These are phyloP conservation scores for Chrysanthemum lavandulifolium DNA, from an alignment of 129 eudicot genomes.

Conservation along the genomic window DNA sequence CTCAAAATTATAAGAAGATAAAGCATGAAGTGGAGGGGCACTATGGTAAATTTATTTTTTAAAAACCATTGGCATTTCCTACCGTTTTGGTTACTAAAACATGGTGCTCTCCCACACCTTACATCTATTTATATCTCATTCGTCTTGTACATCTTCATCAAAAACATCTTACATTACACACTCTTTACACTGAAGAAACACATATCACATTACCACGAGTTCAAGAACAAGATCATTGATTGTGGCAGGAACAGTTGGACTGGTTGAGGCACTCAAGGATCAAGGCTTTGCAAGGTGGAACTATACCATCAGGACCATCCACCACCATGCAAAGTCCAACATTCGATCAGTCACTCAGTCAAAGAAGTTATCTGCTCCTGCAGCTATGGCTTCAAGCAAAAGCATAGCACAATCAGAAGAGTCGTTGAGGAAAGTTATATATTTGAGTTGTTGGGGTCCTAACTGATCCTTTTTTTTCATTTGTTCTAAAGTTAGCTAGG, in stretches of 20 bases:
- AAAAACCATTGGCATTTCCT: constrained; percentile 9
- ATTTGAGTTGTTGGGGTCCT: constrained; percentile 36
- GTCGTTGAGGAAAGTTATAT: constrained; percentile 38
- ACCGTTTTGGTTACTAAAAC: background rate
- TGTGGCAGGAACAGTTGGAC: constrained; percentile 46
- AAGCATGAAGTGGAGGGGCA: background rate
- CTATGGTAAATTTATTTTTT: background rate
- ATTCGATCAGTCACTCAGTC: constrained; percentile 39
- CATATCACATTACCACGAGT: constrained; percentile 12
- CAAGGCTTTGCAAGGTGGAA: constrained; percentile 70
- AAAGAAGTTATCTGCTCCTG: constrained; percentile 23
- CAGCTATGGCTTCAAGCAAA: constrained; percentile 22
- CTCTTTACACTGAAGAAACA: background rate
- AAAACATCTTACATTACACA: background rate
- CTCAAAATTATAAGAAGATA: background rate
- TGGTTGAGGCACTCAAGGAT: constrained; percentile 57
- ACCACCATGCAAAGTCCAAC: constrained; percentile 43
- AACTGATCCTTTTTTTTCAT: background rate
- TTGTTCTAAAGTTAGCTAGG: background rate
- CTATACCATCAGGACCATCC: constrained; percentile 39
- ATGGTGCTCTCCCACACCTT: background rate
- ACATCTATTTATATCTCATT: background rate
- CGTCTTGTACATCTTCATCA: background rate
- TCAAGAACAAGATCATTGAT: constrained; percentile 42
- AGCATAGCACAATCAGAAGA: constrained; percentile 25